Evolutionary conservation across 495 filamentous ascomycete genomes (phyloP).

Genomic region (Tetracladium marchalianum): DNA sequence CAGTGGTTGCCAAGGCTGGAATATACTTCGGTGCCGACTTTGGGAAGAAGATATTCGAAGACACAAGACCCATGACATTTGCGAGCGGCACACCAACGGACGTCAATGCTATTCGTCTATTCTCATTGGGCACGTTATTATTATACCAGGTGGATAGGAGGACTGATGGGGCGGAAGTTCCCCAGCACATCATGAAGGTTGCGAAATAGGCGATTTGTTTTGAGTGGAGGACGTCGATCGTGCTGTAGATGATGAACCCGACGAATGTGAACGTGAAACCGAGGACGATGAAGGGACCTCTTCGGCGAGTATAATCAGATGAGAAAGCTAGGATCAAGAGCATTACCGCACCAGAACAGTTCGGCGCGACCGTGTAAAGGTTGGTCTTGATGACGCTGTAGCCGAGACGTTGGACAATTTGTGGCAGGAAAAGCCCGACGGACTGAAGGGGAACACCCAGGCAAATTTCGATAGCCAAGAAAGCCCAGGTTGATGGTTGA

Average conservation of each 20-base stretch:
- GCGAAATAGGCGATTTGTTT: constrained; percentile 65
- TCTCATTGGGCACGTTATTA: constrained; percentile 73
- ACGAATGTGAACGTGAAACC: constrained; percentile 65
- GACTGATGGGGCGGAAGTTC: constrained; percentile 46
- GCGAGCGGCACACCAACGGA: constrained; percentile 66
- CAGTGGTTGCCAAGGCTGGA: constrained; percentile 63
- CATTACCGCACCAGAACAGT: constrained; percentile 57
- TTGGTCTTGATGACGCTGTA: constrained; percentile 62
- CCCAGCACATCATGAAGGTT: constrained; percentile 78
- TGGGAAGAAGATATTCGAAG: constrained; percentile 62
- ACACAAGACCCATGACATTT: constrained; percentile 73
- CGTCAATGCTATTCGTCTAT: constrained; percentile 58
- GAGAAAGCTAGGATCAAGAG: constrained; percentile 59
- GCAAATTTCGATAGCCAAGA: constrained; percentile 56
- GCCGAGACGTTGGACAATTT: constrained; percentile 57
- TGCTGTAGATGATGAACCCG: constrained; percentile 67
- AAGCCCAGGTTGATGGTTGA: constrained; percentile 24
- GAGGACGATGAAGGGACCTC: constrained; percentile 64
- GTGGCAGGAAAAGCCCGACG: constrained; percentile 62
- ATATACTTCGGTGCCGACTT: constrained; percentile 65
- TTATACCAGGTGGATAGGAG: constrained; percentile 59
- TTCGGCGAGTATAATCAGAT: constrained; percentile 52
- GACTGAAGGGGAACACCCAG: constrained; percentile 67
- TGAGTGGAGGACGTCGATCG: constrained; percentile 50
- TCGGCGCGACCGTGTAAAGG: constrained; percentile 68